Percentiles rank a stretch among this genome's conserved stretches.
Evolutionary conservation across 179 eudicot species (phyloP).

Genomic region (Heliamphora pulchella): DNA sequence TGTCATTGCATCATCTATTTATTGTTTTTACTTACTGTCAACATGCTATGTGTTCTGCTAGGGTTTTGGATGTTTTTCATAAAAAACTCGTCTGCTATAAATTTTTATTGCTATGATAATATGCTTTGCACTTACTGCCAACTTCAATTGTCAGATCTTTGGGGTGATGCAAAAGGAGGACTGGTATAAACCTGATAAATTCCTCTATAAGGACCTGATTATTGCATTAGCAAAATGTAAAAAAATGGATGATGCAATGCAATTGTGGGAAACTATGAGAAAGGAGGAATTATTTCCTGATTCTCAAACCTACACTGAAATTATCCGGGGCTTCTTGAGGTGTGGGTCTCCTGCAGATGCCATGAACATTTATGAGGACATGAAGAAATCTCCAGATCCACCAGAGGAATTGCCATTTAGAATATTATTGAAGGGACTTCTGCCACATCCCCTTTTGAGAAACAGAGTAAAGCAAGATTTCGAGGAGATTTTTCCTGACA

Average conservation of each 20-base stretch:
- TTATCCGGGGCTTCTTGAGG: conserved; percentile 76
- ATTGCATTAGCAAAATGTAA: conserved; percentile 58
- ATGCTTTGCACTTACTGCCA: neutral
- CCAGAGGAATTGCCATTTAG: conserved; percentile 93
- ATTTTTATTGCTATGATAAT: neutral
- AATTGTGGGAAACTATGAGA: conserved; percentile 78
- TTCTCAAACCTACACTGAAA: conserved; percentile 77
- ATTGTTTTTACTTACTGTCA: neutral
- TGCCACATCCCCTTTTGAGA: conserved; percentile 90
- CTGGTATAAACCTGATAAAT: conserved; percentile 80
- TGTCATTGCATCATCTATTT: neutral
- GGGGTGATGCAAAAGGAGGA: conserved; percentile 66
- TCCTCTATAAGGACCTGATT: conserved; percentile 82
- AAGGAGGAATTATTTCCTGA: conserved; percentile 70
- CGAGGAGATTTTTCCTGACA: conserved; percentile 87
- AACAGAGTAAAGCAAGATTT: conserved; percentile 88
- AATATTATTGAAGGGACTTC: conserved; percentile 77
- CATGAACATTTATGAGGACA: conserved; percentile 89
- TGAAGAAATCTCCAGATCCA: conserved; percentile 88
- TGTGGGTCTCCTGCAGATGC: conserved; percentile 92
- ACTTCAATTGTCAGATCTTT: conserved; percentile 49
- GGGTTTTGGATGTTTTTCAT: neutral
- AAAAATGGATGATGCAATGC: conserved; percentile 80
- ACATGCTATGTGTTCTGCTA: neutral
- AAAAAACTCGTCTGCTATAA: neutral